These are phyloP conservation scores for Tolypocladium endophyticum DNA, from an alignment of 2,329 filamentous ascomycete genomes.

Conservation along the genomic window DNA sequence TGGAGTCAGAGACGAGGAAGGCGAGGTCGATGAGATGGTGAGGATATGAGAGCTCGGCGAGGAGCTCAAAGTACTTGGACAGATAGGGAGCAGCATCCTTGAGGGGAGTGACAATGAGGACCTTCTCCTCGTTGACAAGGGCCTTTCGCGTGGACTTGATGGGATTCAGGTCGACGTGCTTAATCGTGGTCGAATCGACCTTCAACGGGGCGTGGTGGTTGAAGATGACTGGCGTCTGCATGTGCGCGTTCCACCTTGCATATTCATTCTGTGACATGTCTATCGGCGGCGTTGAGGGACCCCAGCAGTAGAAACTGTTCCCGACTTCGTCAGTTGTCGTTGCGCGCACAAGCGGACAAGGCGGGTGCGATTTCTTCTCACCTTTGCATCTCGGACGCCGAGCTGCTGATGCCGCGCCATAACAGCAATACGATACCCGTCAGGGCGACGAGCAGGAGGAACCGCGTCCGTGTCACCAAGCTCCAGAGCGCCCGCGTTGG, in stretches of 20 bases:
- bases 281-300: constrained; percentile 89
- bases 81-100: constrained; percentile 79
- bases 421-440: constrained; percentile 64
- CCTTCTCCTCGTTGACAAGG: constrained; percentile 67
- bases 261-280: constrained; percentile 89
- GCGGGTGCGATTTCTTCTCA: constrained; percentile 29
- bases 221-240: constrained; percentile 89
- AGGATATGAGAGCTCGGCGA: constrained; percentile 83
- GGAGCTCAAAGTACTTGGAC: constrained; percentile 84
- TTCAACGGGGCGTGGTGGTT: constrained; percentile 87
- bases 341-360: not conserved
- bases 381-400: constrained; percentile 85
- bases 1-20: constrained; percentile 94
- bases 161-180: constrained; percentile 73
- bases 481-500: constrained; percentile 62
- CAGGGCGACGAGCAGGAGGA: constrained; percentile 63
- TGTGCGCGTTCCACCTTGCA: constrained; percentile 76
- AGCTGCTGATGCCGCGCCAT: constrained; percentile 77
- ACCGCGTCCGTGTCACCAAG: constrained; percentile 65
- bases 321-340: not conserved
- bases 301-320: constrained; percentile 90
- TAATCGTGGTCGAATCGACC: constrained; percentile 71
- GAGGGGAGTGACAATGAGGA: constrained; percentile 86
- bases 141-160: constrained; percentile 75
- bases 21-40: constrained; percentile 94